Percentiles rank a stretch among this genome's conserved stretches.
Conservation (phyloP, 192 early-diverging fungal genomes). For the Dispira parvispora region DNA sequence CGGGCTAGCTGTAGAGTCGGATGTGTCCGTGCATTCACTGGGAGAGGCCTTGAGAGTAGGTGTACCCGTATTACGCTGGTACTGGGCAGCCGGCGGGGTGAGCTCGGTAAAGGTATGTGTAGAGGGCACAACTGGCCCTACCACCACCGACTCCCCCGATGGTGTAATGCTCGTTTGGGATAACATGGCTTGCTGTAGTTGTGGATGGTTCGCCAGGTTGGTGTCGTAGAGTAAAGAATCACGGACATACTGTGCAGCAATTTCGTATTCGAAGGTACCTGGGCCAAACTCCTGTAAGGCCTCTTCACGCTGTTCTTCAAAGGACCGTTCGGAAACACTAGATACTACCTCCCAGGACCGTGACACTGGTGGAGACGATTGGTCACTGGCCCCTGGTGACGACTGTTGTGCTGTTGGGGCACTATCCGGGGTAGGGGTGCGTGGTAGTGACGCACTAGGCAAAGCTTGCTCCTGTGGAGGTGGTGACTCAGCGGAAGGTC, state of each 20-base stretch:
- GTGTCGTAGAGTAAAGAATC: background rate
- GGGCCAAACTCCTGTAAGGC: conserved; percentile 1
- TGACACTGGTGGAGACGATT: background rate
- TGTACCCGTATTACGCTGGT: background rate
- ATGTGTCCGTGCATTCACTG: background rate
- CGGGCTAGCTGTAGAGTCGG: conserved; percentile 2
- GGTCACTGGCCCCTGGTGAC: no score
- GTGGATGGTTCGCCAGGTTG: background rate
- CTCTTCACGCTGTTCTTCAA: background rate
- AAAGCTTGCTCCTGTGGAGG: no score
- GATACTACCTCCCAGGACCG: conserved; percentile 4
- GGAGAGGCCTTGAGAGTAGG: background rate
- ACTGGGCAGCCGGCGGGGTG: background rate
- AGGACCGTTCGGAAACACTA: background rate
- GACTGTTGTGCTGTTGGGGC: no score
- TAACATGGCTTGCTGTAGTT: background rate
- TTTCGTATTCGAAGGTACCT: conserved; percentile 1
- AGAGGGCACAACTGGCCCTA: background rate
- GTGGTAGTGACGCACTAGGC: no score
- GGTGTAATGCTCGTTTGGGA: background rate
- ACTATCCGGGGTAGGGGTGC: no score
- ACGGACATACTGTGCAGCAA: background rate
- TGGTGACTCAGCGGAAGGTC: no score
- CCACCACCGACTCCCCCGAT: background rate
- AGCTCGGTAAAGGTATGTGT: background rate